Evolutionary conservation across 2,329 filamentous ascomycete genomes (phyloP), one percentile per base, ranked within the genome.

Genomic region (Colletotrichum cuscutae): DNA sequence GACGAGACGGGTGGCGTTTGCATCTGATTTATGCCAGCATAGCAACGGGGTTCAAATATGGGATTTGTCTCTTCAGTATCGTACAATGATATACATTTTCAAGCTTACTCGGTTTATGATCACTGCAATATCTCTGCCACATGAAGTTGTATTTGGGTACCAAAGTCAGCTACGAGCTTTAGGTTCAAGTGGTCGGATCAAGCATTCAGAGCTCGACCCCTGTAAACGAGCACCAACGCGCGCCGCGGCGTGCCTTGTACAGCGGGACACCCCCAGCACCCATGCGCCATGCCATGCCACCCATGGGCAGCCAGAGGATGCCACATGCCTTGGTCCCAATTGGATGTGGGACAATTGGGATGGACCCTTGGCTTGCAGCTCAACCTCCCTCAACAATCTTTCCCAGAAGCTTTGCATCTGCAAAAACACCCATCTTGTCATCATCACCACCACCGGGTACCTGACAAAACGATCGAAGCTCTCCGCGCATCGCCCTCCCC

Each of bases 371-470:
- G 66, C 66, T 65, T 65, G 71, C 71, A 73, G 66, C 71, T 73
- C 71, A 73, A 73, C 71, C 71, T 64, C 56, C 66, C 71, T 70
- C 71, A 73, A 73, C 71, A 73, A 73, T 65, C 60, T 71, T 61
- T 46, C 53, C 35, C 37, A 42, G 13, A 42, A 15, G 37, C 37
- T 24, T 57, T 46, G 2, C 53, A 15, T 26, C 12, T 24, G 65
- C 24, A 26, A 24, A 70, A 70, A 35, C 32, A 24, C 11, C 52
- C 52, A 35, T 15, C 22, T 28, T 7, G 15, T n/a, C 42, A 37
- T 11, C 26, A n/a, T 7, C n/a, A 7, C 15, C 42, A 35, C 32
- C 32, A 35, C 32, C 32, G 11, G 12, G 15, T n/a, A 5, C 24
- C 32, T 5, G 32, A 35, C 30, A 35, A 3, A 22, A 19, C 15